These are phyloP conservation scores for Fusarium graminum DNA, from an alignment of 2,329 filamentous ascomycete species.

Conservation along the genomic window DNA sequence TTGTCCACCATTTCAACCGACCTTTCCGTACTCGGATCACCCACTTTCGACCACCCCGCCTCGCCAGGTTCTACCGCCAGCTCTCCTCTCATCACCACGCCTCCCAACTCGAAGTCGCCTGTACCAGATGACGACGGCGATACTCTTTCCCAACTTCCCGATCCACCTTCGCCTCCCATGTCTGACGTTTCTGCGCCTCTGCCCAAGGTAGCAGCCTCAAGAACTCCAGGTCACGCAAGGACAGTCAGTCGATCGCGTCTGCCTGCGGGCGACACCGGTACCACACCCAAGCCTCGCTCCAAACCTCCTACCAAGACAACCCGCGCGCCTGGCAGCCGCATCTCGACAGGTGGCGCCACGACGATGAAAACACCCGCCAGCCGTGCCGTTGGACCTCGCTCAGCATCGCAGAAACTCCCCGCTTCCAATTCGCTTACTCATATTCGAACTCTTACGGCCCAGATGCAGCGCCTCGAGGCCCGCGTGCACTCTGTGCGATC, in stretches of 20 bases:
- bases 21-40: slow-evolving; percentile 74
- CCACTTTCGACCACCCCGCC: slow-evolving; percentile 76
- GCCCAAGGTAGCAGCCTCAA: slow-evolving; percentile 60
- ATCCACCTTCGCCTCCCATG: slow-evolving; percentile 93
- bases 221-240: slow-evolving; percentile 53
- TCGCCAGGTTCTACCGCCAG: slow-evolving; percentile 90
- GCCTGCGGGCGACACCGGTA: slow-evolving; percentile 66
- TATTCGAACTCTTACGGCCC: slow-evolving; percentile 91
- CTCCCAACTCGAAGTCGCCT: slow-evolving; percentile 77
- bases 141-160: slow-evolving; percentile 75
- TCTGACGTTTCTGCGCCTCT: slow-evolving; percentile 82
- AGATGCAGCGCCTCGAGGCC: slow-evolving; percentile 97
- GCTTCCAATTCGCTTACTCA: slow-evolving; percentile 84
- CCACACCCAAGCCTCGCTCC: slow-evolving; percentile 70
- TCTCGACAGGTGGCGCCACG: slow-evolving; percentile 62
- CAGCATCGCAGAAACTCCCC: slow-evolving; percentile 64
- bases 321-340: slow-evolving; percentile 57
- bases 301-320: slow-evolving; percentile 56
- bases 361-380: slow-evolving; percentile 62
- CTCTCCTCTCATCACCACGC: slow-evolving; percentile 90
- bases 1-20: slow-evolving; percentile 72
- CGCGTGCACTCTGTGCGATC: slow-evolving; percentile 92
- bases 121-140: slow-evolving; percentile 63
- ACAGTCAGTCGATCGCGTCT: slow-evolving; percentile 58
- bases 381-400: slow-evolving; percentile 68